A percentile compares a stretch with the other conserved stretches of the same genome.
These are phyloP conservation scores for Penicillium aurantiogriseum DNA, from an alignment of 2,329 filamentous ascomycete species.

Conservation along the genomic window DNA sequence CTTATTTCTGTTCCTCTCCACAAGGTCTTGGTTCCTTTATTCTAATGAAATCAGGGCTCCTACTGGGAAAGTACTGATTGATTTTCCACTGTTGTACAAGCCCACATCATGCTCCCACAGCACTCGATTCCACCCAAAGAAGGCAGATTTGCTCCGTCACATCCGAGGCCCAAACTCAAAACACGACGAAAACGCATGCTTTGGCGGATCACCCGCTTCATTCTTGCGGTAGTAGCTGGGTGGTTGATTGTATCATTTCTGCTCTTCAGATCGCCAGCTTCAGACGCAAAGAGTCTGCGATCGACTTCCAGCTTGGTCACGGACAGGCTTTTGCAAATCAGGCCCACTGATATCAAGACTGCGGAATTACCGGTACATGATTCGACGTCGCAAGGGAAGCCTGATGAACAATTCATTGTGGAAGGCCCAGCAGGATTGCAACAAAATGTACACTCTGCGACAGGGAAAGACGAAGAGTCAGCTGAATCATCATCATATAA, in stretches of 20 bases:
- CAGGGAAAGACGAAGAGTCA: neutral
- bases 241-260: neutral
- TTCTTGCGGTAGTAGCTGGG: neutral
- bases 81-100: neutral
- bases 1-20: too few relatives aligned
- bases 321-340: neutral
- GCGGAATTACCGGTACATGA: neutral
- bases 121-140: neutral
- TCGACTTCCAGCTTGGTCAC: neutral
- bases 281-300: neutral
- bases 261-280: neutral
- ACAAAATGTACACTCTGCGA: neutral
- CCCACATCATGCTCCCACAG: neutral
- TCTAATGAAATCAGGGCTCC: neutral
- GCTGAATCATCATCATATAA: too few relatives aligned
- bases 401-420: neutral
- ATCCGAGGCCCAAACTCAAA: neutral
- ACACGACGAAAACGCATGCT: neutral
- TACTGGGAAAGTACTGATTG: neutral
- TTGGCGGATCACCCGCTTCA: neutral
- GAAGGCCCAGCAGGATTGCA: neutral
- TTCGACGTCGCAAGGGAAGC: neutral
- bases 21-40: neutral
- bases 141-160: neutral
- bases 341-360: neutral